A percentile compares a stretch with the other conserved stretches of the same genome.
phyloP scores from a whole-genome alignment of 352 stramenopile genomes.

The Phytophthora palmivora region DNA sequence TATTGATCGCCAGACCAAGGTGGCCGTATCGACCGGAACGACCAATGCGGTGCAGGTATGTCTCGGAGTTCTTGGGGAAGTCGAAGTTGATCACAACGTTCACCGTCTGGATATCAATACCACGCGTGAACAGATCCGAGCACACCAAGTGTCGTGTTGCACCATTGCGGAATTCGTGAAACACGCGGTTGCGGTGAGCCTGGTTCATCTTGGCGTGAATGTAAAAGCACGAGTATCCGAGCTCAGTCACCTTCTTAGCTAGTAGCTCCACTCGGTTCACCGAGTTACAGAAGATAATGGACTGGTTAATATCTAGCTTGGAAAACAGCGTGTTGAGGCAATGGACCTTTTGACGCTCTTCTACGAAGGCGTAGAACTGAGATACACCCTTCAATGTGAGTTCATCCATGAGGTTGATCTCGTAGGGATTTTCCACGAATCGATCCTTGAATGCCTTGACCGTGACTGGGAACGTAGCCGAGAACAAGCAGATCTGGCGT shows the following conservation, averaged over 20 bases:
- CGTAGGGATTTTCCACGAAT: conserved; percentile 98
- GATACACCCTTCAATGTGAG: conserved; percentile 99
- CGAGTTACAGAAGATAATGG: conserved; percentile 99
- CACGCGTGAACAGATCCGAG: conserved; percentile 98
- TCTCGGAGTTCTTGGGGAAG: conserved; percentile 99
- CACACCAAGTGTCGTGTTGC: conserved; percentile 98
- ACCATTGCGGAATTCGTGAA: conserved; percentile 99
- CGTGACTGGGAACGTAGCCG: conserved; percentile 99
- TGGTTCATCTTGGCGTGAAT: conserved; percentile 99
- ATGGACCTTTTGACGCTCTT: conserved; percentile 99
- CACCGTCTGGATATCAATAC: conserved; percentile 99
- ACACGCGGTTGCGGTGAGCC: conserved; percentile 98
- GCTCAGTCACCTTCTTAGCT: conserved; percentile 99
- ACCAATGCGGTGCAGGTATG: conserved; percentile 99
- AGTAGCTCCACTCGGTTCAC: conserved; percentile 99
- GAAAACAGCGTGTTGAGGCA: conserved; percentile 99
- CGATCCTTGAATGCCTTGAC: conserved; percentile 99
- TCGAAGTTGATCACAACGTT: conserved; percentile 99
- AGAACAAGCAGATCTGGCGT: conserved; percentile 99
- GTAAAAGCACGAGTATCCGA: conserved; percentile 99
- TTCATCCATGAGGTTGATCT: conserved; percentile 99
- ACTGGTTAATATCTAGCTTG: conserved; percentile 99
- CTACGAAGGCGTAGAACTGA: conserved; percentile 99
- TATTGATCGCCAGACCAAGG: conserved; percentile 99
- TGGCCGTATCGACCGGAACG: conserved; percentile 98